Evolutionary conservation across 2,329 filamentous ascomycete species (phyloP), one percentile per base, ranked within the genome.

Genomic region (Madurella fahalii): DNA sequence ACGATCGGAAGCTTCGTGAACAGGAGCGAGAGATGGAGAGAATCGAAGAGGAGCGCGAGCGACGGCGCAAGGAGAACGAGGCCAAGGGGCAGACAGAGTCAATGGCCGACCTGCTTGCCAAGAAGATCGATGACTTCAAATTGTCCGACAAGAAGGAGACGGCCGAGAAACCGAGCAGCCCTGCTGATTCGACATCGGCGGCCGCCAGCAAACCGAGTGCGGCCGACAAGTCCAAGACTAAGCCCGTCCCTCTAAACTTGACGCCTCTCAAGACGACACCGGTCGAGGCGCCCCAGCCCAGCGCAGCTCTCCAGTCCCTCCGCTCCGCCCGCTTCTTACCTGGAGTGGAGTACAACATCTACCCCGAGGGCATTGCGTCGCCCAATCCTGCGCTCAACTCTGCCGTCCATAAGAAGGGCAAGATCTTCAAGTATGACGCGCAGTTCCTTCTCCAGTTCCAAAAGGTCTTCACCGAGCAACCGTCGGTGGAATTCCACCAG

Each of bases 371-470:
- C 52, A 87, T 97, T 69, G 83, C 81, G 58, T 96, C 92, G 25
- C 94, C 94, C 8, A 97, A 96, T 73, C 90, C 93, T 11, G 89
- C 93, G 2, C 76, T 96, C 61, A 99, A 97, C 71, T 77, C 82
- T 40, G 87, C 87, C 15, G 87, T 90, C 30, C 79, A 83, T 34
- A 89, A 87, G 71, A 93, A 92, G 75, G 84, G 84, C 57, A 87
- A 85, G 71, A 86, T 84, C 41, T 95, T 95, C 77, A 92, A 95
- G 71, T 99, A 99, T 72, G 91, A 97, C 74, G 89, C 92, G 66
- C 86, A 87, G 65, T 99, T 99, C 78, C 77, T 99, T 74, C 80
- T 99, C 31, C 94, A 99, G 69, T 99, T 99, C 80, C 90, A 96
- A 75, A 83, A 83, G 64, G 90, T 96, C 17, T 99, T 96, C 75